A percentile compares a stretch with the other conserved stretches of the same genome.
Conservation (phyloP, 331 rosid genomes). For the Erythrophleum ivorense region DNA sequence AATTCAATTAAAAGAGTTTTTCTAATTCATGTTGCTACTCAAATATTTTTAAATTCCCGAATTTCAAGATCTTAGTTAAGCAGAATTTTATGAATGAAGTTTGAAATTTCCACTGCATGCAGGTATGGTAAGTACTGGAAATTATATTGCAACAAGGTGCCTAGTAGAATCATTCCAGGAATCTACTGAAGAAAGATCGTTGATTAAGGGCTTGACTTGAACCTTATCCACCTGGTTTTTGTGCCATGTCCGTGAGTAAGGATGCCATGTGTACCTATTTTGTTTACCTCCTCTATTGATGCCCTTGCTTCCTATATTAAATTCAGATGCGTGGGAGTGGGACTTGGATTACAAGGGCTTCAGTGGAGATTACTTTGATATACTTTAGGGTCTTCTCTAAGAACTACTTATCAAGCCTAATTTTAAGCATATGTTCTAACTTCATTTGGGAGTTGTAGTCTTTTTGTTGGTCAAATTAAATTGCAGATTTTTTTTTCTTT, state of each 20-base stretch:
- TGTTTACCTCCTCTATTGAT: conserved; percentile 27
- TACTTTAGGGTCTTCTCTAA: conserved; percentile 16
- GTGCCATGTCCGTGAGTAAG: conserved; percentile 21
- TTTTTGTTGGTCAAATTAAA: not conserved
- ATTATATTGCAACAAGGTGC: conserved; percentile 79
- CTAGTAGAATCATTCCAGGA: conserved; percentile 83
- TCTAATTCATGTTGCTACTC: not conserved
- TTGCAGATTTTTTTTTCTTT: not conserved
- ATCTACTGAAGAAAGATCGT: conserved; percentile 54
- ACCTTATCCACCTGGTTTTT: conserved; percentile 5
- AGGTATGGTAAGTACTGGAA: conserved; percentile 98
- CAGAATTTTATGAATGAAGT: not conserved
- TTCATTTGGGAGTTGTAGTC: not conserved
- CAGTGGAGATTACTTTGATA: not conserved
- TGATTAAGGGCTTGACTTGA: conserved; percentile 18
- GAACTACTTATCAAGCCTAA: conserved; percentile 19
- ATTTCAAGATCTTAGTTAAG: not conserved
- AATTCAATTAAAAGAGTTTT: not conserved
- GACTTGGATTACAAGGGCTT: not conserved
- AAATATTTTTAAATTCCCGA: not conserved
- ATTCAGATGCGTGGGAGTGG: not conserved
- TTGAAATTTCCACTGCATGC: conserved; percentile 41
- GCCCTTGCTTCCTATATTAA: not conserved
- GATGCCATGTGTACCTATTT: conserved; percentile 22
- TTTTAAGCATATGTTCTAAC: conserved; percentile 22